A percentile compares a stretch with the other conserved stretches of the same genome.
Evolutionary conservation across 257 asterid genomes (phyloP).

Genomic region (Echium plantagineum): DNA sequence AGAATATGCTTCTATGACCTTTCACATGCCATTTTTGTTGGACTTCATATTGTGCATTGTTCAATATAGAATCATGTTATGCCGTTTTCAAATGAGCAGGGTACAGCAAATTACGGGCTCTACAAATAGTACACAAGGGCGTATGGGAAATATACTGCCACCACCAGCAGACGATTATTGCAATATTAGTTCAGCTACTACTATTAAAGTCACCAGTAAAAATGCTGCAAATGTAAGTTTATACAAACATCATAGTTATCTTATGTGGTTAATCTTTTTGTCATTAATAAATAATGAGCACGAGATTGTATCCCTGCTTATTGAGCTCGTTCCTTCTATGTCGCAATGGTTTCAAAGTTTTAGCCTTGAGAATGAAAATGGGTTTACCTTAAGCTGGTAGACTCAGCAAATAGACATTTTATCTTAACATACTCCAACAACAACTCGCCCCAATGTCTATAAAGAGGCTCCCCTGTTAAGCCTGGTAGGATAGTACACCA

Average conservation of each 20-base stretch:
- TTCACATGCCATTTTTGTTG: conserved; percentile 5
- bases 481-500: no score
- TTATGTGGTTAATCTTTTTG: neutral
- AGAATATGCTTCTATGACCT: no score
- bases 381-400: no score
- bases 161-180: conserved; percentile 76
- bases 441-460: no score
- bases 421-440: no score
- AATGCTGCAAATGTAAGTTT: conserved; percentile 55
- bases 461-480: no score
- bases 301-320: no score
- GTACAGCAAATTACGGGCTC: conserved; percentile 71
- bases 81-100: conserved; percentile 56
- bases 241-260: conserved; percentile 10
- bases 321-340: no score
- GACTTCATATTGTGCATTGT: conserved; percentile 7
- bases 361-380: no score
- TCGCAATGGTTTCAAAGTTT: no score
- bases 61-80: conserved; percentile 25
- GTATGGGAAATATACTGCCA: conserved; percentile 71
- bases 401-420: no score
- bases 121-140: conserved; percentile 50
- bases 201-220: conserved; percentile 51
- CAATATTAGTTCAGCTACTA: conserved; percentile 41
- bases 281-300: no score